Percentiles rank a stretch among this genome's conserved stretches.
Conservation (phyloP, 2,329 filamentous ascomycete species). For the Cladophialophora chaetospira region DNA sequence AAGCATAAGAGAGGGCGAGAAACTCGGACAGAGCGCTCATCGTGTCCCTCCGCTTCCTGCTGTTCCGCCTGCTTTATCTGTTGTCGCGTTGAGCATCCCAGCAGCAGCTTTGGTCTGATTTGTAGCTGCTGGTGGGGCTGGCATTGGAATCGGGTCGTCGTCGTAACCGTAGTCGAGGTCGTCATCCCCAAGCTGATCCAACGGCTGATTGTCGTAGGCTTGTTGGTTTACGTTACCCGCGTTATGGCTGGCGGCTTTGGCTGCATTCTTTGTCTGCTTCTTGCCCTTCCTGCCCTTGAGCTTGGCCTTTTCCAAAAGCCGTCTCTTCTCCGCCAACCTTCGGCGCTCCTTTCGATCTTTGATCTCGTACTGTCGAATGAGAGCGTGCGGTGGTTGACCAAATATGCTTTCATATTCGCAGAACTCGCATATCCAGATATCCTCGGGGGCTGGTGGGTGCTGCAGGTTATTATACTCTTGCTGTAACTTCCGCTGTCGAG, state of each 20-base stretch:
- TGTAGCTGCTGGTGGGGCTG: conserved; percentile 43
- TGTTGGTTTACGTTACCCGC: conserved; percentile 41
- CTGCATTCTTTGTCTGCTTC: conserved; percentile 71
- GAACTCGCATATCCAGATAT: conserved; percentile 95
- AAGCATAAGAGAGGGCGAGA: conserved; percentile 8
- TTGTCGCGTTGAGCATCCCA: conserved; percentile 17
- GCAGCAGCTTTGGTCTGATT: conserved; percentile 24
- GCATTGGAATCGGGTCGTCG: conserved; percentile 48
- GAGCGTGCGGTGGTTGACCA: conserved; percentile 76
- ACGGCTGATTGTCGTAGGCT: conserved; percentile 44
- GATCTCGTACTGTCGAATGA: conserved; percentile 91
- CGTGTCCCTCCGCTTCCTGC: conserved; percentile 25
- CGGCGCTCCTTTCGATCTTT: conserved; percentile 86
- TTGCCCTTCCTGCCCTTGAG: conserved; percentile 88
- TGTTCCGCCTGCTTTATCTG: conserved; percentile 28
- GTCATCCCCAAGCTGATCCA: conserved; percentile 50
- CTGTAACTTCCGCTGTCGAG: conserved; percentile 73
- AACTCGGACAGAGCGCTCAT: conserved; percentile 27
- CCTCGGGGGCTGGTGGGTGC: conserved; percentile 68
- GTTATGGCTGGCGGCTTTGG: conserved; percentile 49
- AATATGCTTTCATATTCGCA: conserved; percentile 98
- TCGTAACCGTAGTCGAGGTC: conserved; percentile 55
- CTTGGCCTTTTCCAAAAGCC: conserved; percentile 88
- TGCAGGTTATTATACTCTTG: conserved; percentile 76
- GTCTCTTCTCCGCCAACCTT: conserved; percentile 79